Evolutionary conservation across 495 filamentous ascomycete species (phyloP).

Genomic region (Choiromyces venosus): DNA sequence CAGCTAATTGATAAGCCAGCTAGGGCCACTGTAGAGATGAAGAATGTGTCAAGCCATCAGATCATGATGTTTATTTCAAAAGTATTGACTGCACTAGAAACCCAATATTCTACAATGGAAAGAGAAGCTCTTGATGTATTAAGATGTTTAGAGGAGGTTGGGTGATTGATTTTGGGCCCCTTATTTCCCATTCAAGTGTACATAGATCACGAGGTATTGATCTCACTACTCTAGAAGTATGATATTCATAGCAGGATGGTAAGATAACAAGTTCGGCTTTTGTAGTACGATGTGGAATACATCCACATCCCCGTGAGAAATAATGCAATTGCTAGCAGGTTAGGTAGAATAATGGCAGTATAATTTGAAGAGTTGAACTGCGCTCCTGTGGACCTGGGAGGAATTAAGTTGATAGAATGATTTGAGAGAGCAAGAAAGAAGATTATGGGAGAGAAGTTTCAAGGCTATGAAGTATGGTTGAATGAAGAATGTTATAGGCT

Average conservation of each 20-base stretch:
- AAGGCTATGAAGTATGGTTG: too few species aligned
- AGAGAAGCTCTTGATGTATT: conserved; percentile 9
- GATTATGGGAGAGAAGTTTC: too few species aligned
- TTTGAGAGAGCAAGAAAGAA: too few species aligned
- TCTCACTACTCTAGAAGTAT: conserved; percentile 5
- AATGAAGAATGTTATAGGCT: too few species aligned
- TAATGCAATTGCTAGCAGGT: neutral
- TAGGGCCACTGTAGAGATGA: too few species aligned
- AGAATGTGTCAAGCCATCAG: too few species aligned
- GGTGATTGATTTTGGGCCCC: neutral
- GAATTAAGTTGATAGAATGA: too few species aligned
- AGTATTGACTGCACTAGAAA: neutral
- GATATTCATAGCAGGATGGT: neutral
- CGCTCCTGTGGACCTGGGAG: too few species aligned
- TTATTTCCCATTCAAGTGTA: conserved; percentile 5
- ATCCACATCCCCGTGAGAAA: neutral
- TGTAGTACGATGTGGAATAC: conserved; percentile 4
- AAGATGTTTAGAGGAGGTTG: too few species aligned
- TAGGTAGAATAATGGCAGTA: neutral
- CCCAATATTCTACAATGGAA: conserved; percentile 7
- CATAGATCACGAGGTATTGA: conserved; percentile 8
- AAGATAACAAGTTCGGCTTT: conserved; percentile 4
- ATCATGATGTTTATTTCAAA: conserved; percentile 9
- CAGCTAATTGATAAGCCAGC: too few species aligned
- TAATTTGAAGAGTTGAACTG: too few species aligned